These are phyloP conservation scores for Amphibolis antarctica DNA, from an alignment of 106 monocot genomes.

Conservation along the genomic window DNA sequence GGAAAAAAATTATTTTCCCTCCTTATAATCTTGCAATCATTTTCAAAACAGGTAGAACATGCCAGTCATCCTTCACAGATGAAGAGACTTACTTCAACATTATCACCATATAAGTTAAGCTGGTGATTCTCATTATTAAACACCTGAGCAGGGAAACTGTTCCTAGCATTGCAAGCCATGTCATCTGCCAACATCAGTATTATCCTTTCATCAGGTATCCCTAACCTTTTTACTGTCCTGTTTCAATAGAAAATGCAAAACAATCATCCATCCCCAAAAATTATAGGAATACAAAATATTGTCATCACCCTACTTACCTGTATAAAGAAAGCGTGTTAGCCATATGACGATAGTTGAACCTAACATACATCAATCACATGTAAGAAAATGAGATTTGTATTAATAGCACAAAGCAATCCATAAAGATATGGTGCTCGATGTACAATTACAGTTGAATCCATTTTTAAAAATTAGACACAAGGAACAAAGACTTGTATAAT, in stretches of 20 bases:
- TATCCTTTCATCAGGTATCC: slow-evolving; percentile 96
- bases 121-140: slow-evolving; percentile 99
- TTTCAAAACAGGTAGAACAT: too few species aligned
- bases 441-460: too few species aligned
- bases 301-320: slow-evolving; percentile 28
- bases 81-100: slow-evolving; percentile 88
- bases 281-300: not conserved
- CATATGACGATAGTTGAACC: slow-evolving; percentile 99
- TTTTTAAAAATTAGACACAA: too few species aligned
- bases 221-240: slow-evolving; percentile 91
- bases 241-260: not conserved
- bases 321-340: slow-evolving; percentile 92
- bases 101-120: slow-evolving; percentile 95
- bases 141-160: slow-evolving; percentile 91
- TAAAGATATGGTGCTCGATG: too few species aligned
- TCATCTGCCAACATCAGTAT: slow-evolving; percentile 99
- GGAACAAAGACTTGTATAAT: too few species aligned
- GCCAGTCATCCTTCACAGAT: too few species aligned
- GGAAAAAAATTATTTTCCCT: too few species aligned
- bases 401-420: too few species aligned
- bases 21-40: too few species aligned
- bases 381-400: too few species aligned
- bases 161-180: slow-evolving; percentile 96
- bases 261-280: too few species aligned
- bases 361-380: slow-evolving; percentile 12